Evolutionary conservation across 192 early-diverging fungal genomes (phyloP).

Genomic region (Coemansia sp.): DNA sequence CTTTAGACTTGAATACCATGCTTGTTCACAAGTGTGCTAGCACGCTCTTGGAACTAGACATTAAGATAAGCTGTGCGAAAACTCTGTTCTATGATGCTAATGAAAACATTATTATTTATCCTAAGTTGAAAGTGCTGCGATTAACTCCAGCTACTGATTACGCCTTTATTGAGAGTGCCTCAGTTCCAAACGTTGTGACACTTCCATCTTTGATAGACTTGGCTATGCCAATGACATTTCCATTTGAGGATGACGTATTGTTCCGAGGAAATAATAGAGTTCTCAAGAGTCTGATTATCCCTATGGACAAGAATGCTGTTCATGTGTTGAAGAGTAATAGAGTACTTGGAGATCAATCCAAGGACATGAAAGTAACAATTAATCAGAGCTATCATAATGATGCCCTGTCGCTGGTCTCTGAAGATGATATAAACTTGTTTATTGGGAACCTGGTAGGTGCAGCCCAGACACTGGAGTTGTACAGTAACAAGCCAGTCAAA

Average conservation of each 20-base stretch:
- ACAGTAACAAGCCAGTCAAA: not conserved
- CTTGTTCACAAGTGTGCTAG: not conserved
- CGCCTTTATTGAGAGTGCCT: no score
- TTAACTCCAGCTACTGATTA: not conserved
- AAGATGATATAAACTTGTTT: conserved; percentile 60
- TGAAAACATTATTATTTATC: not conserved
- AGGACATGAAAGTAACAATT: conserved; percentile 75
- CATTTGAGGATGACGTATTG: not conserved
- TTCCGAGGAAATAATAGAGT: not conserved
- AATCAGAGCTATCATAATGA: conserved; percentile 92
- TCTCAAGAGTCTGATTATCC: not conserved
- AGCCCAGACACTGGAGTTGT: not conserved
- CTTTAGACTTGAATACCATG: not conserved
- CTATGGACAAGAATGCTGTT: not conserved
- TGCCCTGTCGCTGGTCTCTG: conserved; percentile 80
- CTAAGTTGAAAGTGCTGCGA: not conserved
- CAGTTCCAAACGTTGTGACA: not conserved
- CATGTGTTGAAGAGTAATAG: conserved; percentile 40
- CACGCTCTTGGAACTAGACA: not conserved
- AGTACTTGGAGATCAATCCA: conserved; percentile 75
- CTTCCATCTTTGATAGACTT: not conserved
- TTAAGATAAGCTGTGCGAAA: not conserved
- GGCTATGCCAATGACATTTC: not conserved
- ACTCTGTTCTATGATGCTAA: not conserved
- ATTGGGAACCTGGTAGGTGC: conserved; percentile 60